Evolutionary conservation across 139 green algal genomes (phyloP).

Genomic region (Desmodesmus armatus): DNA sequence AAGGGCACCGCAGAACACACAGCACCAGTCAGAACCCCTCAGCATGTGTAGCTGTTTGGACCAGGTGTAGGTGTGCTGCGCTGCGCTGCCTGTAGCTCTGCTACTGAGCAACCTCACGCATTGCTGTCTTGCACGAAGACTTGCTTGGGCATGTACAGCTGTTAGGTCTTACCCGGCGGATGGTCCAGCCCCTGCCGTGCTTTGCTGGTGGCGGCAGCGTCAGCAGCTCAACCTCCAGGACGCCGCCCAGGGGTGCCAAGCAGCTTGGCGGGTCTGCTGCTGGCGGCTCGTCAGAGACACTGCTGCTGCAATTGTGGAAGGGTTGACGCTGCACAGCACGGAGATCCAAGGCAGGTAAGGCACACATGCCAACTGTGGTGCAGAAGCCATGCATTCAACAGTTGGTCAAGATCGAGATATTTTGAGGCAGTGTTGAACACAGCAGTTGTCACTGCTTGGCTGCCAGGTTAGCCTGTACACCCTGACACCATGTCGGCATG

Average conservation of each 20-base stretch:
- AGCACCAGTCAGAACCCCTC: too few relatives aligned
- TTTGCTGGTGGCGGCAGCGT: constrained; percentile 59
- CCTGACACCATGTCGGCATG: background rate
- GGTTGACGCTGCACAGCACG: background rate
- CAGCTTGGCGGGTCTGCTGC: too few relatives aligned
- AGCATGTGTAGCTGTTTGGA: too few relatives aligned
- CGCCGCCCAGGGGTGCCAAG: constrained; percentile 50
- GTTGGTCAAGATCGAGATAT: too few relatives aligned
- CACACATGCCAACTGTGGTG: too few relatives aligned
- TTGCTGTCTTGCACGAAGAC: too few relatives aligned
- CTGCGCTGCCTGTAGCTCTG: too few relatives aligned
- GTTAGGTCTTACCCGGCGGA: constrained; percentile 57
- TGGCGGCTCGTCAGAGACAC: too few relatives aligned
- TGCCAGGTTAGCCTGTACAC: background rate
- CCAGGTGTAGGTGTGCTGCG: too few relatives aligned
- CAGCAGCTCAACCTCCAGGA: constrained; percentile 65
- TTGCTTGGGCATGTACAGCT: too few relatives aligned
- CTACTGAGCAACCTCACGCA: too few relatives aligned
- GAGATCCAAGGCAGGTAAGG: background rate
- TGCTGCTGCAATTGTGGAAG: background rate
- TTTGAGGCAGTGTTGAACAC: background rate
- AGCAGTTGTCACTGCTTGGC: background rate
- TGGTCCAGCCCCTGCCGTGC: constrained; percentile 58
- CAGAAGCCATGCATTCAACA: too few relatives aligned
- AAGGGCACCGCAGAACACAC: background rate